Base-by-base conservation (phyloP, 2,329 filamentous ascomycete species). In the Verticillium dahliae region DNA sequence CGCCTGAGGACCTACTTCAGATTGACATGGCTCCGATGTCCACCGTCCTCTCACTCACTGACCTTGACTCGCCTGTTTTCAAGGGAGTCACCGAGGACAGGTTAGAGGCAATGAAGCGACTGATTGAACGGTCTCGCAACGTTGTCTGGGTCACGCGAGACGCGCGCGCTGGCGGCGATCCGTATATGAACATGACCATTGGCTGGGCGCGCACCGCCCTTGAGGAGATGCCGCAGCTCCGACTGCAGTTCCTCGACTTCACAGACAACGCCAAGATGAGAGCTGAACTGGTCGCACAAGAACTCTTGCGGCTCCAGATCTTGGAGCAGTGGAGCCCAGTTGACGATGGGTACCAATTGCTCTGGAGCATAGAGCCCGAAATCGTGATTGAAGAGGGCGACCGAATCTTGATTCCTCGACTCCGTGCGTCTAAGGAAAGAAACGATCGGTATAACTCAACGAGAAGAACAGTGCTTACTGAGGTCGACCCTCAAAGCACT, bases 121-220 rank as follows among this genome's bases (percentile, higher is more conserved):
- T 65, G 13, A 33, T 65, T 1, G 52, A 60, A 54, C 61, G 39
- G 18, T 33, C 63, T 4, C 58, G 50, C 37, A 65, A 60, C 27
- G 33, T 63, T 59, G 59, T 65, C 2, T 65, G 63, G 63, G 62
- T 65, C 11, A 65, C 61, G 11, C 41, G 22, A 37, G 35, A 11
- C 22, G 41, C 41, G 4, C 41, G 22, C n/a, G 22, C 18, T 10
- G 14, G 18, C 6, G 41, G 22, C 15, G 22, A 50, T 18, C 41
- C 41, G 22, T 50, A n/a, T 15, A 10, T 18, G 10, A 50, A 50
- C 7, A 18, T 18, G 11, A n/a, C n/a, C 22, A 9, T 50, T n/a
- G 41, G 41, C 10, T 22, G 18, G 9, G 9, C 22, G n/a, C 41
- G 41, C n/a, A 22, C 41, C 7, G 41, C 22, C 7, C 10, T 18